Base-by-base conservation (phyloP, 441 rosid genomes). In the Dalechampia spathulata region DNA sequence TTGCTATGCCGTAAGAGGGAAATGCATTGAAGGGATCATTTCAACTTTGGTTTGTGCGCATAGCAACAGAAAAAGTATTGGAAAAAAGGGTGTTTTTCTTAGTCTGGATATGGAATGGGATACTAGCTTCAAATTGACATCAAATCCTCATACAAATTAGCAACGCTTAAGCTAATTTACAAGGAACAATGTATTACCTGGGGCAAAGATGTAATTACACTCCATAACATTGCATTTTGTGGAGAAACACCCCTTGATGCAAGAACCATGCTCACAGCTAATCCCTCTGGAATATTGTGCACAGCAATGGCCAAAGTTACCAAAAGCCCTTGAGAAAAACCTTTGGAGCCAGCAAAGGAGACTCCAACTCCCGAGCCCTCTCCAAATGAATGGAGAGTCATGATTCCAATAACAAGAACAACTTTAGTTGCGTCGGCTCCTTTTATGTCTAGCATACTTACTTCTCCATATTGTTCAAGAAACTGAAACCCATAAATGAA, bases 281-380 rank as follows among this genome's bases (percentile, higher is more conserved):
- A 75, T 38, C 99, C 97, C 75, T 94, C 98, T 0, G 96, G 98
- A 66, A 94, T 87, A 58, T 94, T 94, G 73, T 90, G 97, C 57
- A 94, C 98, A 26, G 95, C 99, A 61, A 94, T 90, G 58, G 98
- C 99, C 78, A 94, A 75, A 59, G 98, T 90, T 58, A 94, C 96
- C 69, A 87, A 61, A 70, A 94, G 98, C 57, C 99, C 98, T 81
- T 86, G 98, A 55, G 87, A 71, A 65, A 90, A 87, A 42, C 98
- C 97, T 77, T 87, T 90, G 49, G 96, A 78, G 53, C 99, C 98
- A 32, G 96, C 96, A 58, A 94, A 94, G 13, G 99, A 90, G 53
- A 90, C 99, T 64, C 99, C 99, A 57, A 94, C 98, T 43, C 98
- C 98, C 40, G 96, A 86, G 47, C 99, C 99, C 74, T 94, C 98